phyloP scores from a whole-genome alignment of 176 grass and related monocot species.

The Chrysopogon serrulatus region DNA sequence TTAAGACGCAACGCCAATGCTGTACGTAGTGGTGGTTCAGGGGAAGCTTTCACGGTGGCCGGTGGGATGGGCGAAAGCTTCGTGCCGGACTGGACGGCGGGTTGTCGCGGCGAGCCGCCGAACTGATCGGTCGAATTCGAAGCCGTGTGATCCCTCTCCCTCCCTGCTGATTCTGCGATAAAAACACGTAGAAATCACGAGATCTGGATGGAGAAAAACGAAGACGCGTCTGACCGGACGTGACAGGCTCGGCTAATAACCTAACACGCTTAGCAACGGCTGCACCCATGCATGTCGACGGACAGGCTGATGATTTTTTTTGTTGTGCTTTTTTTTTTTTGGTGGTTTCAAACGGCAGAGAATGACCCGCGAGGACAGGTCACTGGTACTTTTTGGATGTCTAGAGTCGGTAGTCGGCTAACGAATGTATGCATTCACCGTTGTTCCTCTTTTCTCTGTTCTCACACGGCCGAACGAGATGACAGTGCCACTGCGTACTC shows the following conservation, averaged over 20 bases:
- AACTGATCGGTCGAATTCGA: neutral
- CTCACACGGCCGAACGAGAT: too few relatives aligned
- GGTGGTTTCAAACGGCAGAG: neutral
- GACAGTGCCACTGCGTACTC: too few relatives aligned
- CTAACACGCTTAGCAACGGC: neutral
- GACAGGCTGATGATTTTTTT: neutral
- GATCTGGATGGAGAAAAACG: neutral
- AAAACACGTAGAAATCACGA: neutral
- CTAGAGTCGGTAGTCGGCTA: too few relatives aligned
- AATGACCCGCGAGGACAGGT: neutral
- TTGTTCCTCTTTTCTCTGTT: too few relatives aligned
- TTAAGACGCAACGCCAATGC: too few relatives aligned
- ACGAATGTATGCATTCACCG: too few relatives aligned
- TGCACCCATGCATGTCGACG: neutral
- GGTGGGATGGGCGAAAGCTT: slow-evolving; percentile 20
- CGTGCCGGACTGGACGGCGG: neutral
- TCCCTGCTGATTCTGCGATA: neutral
- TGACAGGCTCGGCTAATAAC: neutral
- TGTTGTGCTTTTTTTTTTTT: neutral
- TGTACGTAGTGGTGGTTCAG: neutral
- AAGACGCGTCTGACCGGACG: neutral
- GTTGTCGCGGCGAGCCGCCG: neutral
- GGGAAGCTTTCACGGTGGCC: slow-evolving; percentile 7
- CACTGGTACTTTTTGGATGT: too few relatives aligned
- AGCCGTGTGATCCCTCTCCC: neutral